Percentiles rank a stretch among this genome's conserved stretches.
Evolutionary conservation across 1,284 basidiomycete species (phyloP).

Genomic region (Melampsora larici-populina): DNA sequence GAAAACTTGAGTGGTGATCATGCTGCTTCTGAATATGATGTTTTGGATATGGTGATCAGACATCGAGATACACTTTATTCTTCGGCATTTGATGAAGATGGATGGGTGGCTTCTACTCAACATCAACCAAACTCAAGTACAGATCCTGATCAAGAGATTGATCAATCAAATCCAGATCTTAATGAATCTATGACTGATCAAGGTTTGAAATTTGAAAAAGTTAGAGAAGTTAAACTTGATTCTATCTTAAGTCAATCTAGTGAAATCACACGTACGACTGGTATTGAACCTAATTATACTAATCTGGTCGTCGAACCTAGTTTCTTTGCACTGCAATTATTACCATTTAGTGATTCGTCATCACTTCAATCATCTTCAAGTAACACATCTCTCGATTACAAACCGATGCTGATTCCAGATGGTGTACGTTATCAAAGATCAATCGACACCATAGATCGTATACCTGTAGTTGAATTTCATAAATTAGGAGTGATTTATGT

Average conservation of each 20-base stretch:
- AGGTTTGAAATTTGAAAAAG: constrained; percentile 43
- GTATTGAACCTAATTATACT: constrained; percentile 42
- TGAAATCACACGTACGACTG: constrained; percentile 27
- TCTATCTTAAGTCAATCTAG: constrained; percentile 29
- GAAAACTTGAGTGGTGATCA: constrained; percentile 74
- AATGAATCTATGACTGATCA: neutral
- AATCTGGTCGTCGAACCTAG: constrained; percentile 72
- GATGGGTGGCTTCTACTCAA: constrained; percentile 9
- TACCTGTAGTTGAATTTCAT: constrained; percentile 94
- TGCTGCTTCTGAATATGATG: constrained; percentile 70
- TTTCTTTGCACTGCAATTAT: constrained; percentile 72
- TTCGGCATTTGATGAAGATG: constrained; percentile 27
- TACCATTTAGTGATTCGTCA: constrained; percentile 24
- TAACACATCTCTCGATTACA: constrained; percentile 11
- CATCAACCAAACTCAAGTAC: constrained; percentile 41
- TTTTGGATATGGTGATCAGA: constrained; percentile 48
- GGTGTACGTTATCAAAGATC: constrained; percentile 62
- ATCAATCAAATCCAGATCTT: constrained; percentile 17
- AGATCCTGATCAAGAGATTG: constrained; percentile 29
- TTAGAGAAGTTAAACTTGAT: constrained; percentile 33
- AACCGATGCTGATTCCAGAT: constrained; percentile 56
- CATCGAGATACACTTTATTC: constrained; percentile 47
- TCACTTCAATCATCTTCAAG: neutral
- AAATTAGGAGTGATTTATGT: constrained; percentile 97
- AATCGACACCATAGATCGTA: constrained; percentile 72